Percentiles rank a stretch among this genome's conserved stretches.
phyloP scores from a whole-genome alignment of 306 rosid species.

The Vigna hirtella region DNA sequence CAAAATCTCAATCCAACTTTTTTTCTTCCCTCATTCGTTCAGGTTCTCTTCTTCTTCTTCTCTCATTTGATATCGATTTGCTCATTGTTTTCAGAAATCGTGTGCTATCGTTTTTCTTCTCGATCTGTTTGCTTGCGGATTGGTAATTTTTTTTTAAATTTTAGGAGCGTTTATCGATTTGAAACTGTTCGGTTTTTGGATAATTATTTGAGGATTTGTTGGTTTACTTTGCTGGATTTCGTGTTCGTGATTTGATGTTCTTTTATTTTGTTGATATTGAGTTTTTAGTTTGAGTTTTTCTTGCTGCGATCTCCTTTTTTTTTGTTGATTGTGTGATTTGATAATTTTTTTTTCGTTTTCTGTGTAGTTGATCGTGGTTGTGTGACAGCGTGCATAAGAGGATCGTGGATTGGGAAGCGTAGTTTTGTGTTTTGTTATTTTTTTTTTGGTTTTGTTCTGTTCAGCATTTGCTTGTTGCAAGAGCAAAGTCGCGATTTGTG shows the following conservation, averaged over 20 bases:
- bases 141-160: background rate
- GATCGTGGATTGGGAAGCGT: slow-evolving; percentile 39
- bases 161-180: background rate
- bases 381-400: slow-evolving; percentile 36
- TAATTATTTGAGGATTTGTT: slow-evolving; percentile 17
- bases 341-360: background rate
- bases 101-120: background rate
- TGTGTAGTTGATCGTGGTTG: slow-evolving; percentile 45
- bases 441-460: background rate
- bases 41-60: slow-evolving; percentile 26
- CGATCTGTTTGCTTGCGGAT: slow-evolving; percentile 38
- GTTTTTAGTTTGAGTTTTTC: slow-evolving; percentile 29
- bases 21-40: slow-evolving; percentile 33
- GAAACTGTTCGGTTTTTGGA: background rate
- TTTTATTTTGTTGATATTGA: slow-evolving; percentile 25
- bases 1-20: slow-evolving; percentile 34
- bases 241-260: background rate
- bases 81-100: slow-evolving; percentile 14
- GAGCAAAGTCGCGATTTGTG: slow-evolving; percentile 40
- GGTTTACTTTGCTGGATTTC: slow-evolving; percentile 11
- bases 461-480: slow-evolving; percentile 45
- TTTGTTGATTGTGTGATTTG: slow-evolving; percentile 24
- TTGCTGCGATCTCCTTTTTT: slow-evolving; percentile 32
- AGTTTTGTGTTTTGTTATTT: background rate
- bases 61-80: slow-evolving; percentile 8